Evolutionary conservation across 2,329 filamentous ascomycete genomes (phyloP).

Genomic region (Epichloe sp.): DNA sequence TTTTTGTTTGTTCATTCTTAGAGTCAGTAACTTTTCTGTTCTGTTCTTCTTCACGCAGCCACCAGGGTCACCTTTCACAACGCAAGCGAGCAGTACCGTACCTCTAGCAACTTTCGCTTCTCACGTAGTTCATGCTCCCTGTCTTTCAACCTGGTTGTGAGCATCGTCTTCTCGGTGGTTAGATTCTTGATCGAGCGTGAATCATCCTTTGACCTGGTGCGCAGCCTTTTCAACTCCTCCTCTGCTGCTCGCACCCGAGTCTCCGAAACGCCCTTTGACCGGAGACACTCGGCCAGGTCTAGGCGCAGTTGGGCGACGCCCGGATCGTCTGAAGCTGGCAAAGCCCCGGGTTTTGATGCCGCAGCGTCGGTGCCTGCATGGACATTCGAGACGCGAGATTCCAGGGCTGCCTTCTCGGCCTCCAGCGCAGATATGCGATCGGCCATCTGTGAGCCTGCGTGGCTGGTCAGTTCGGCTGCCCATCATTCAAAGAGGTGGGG

Average conservation of each 20-base stretch:
- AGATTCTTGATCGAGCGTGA: conserved; percentile 47
- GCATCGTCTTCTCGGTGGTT: conserved; percentile 44
- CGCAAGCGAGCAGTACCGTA: conserved; percentile 16
- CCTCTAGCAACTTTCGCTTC: conserved; percentile 73
- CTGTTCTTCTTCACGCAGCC: too few species aligned
- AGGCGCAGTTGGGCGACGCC: conserved; percentile 41
- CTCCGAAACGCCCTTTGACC: conserved; percentile 57
- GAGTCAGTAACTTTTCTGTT: not conserved
- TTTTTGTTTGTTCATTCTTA: not conserved
- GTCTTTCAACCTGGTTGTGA: conserved; percentile 60
- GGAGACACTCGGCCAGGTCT: conserved; percentile 66
- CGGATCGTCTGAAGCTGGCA: conserved; percentile 15
- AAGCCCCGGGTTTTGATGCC: conserved; percentile 5
- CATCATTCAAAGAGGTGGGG: conserved; percentile 15
- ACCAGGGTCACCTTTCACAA: too few species aligned
- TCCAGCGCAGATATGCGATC: conserved; percentile 53
- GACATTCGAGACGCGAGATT: conserved; percentile 16
- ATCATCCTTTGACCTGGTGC: conserved; percentile 45
- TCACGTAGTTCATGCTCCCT: conserved; percentile 73
- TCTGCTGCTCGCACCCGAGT: conserved; percentile 48
- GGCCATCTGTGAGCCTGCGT: conserved; percentile 48
- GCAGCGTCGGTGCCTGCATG: conserved; percentile 4
- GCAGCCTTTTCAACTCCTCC: conserved; percentile 51
- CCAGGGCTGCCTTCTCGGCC: conserved; percentile 37
- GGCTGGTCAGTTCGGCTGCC: conserved; percentile 9